Base-by-base conservation (phyloP, 371 early-diverging fungal species). In the Mortierella sp. region DNA sequence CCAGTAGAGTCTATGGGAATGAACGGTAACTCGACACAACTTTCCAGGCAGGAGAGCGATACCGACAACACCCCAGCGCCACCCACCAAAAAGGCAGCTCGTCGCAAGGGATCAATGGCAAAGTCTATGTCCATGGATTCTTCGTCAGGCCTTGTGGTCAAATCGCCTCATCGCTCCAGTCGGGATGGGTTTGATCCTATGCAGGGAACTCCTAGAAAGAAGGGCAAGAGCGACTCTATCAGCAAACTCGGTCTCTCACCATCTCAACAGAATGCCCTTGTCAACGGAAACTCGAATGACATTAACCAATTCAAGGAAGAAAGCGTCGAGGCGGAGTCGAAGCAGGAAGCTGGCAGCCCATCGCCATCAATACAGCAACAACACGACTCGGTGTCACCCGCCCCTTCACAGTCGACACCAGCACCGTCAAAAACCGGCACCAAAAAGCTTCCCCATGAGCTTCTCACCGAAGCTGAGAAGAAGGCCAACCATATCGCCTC, bases 401-500 rank as follows among this genome's bases (percentile, higher is more conserved):
- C 79, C 4, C 79, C 79, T 6, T 78, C 97, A 18, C 60, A 54
- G 32, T 27, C 72, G 29, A 27, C 60, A 18, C 60, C 58, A n/a
- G 24, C 44, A 24, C 48, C 54, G 44, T 12, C 76, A 51, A 68
- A 71, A 58, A 1, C 48, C 27, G 38, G 65, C 65, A 65, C 71
- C 32, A 84, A 84, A 51, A 84, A 81, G 63, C 82, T 88, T 12
- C 89, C 89, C 43, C 91, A 91, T 43, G 95, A 96, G 78, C 88
- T 97, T 16, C 84, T 98, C 70, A 96, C 97, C 0, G 96, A 96
- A 63, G 92, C 95, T 24, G 96, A 97, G 76, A 97, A 97, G 88
- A 91, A 95, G 79, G 94, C 95, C 29, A 97, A 97, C 87, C 97
- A 97, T 88, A 96, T 97, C 86, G 95, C 95, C 1, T 95, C 95